phyloP scores from a whole-genome alignment of 805 yeast species.

The Millerozyma acaciae region DNA sequence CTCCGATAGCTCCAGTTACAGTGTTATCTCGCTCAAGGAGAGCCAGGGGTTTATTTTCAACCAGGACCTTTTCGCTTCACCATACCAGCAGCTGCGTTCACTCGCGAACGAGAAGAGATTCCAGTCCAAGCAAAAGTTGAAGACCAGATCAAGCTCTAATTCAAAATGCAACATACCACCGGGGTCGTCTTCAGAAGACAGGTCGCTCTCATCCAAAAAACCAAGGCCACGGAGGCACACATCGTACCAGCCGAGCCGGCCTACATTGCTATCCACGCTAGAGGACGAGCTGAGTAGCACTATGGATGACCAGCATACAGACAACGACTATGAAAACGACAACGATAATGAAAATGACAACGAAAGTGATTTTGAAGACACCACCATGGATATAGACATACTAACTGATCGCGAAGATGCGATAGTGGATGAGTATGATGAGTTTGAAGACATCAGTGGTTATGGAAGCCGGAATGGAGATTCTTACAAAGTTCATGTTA shows the following conservation, averaged over 20 bases:
- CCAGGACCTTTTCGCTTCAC: conserved; percentile 71
- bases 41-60: conserved; percentile 76
- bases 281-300: no score
- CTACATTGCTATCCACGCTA: conserved; percentile 11
- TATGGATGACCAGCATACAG: not conserved
- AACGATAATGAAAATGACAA: conserved; percentile 9
- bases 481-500: conserved; percentile 36
- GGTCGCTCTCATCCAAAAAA: conserved; percentile 4
- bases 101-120: conserved; percentile 30
- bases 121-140: conserved; percentile 20
- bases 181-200: conserved; percentile 5
- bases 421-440: conserved; percentile 16
- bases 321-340: conserved; percentile 17
- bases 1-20: conserved; percentile 22
- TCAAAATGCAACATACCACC: no score
- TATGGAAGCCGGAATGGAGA: conserved; percentile 15
- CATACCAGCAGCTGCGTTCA: conserved; percentile 55
- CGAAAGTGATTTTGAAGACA: conserved; percentile 3
- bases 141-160: conserved; percentile 11
- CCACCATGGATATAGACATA: conserved; percentile 3
- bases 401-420: conserved; percentile 8
- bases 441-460: conserved; percentile 16
- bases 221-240: conserved; percentile 27
- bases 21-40: conserved; percentile 48
- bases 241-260: conserved; percentile 23